A percentile compares a stretch with the other conserved stretches of the same genome.
These are phyloP conservation scores for Dentipellis sp. DNA, from an alignment of 768 basidiomycete species.

Conservation along the genomic window DNA sequence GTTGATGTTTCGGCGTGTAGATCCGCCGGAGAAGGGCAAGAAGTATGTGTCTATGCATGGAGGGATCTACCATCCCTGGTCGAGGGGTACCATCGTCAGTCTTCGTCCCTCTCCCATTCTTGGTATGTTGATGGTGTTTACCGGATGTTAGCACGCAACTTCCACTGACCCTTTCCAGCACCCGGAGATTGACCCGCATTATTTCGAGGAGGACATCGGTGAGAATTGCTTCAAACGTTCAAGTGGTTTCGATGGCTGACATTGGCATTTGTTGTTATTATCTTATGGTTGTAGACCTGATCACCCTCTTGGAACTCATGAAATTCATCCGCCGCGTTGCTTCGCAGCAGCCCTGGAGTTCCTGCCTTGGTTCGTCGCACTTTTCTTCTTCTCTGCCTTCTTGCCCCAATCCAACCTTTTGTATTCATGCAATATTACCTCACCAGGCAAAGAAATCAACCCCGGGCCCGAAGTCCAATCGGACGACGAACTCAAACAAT, in stretches of 20 bases:
- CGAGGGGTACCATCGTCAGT: slow-evolving; percentile 40
- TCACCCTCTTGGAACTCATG: slow-evolving; percentile 20
- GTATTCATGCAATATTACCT: background rate
- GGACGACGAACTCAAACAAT: slow-evolving; percentile 18
- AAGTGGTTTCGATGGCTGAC: background rate
- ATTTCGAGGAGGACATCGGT: slow-evolving; percentile 25
- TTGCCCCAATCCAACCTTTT: background rate
- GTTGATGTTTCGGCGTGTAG: slow-evolving; percentile 11
- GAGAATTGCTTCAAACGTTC: background rate
- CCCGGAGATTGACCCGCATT: slow-evolving; percentile 24
- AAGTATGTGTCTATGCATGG: slow-evolving; percentile 31
- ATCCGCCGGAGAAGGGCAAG: slow-evolving; percentile 28
- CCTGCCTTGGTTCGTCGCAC: background rate
- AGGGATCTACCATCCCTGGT: slow-evolving; percentile 35
- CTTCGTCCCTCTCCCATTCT: background rate
- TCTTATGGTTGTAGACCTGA: no score
- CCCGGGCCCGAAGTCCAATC: slow-evolving; percentile 22
- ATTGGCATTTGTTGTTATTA: background rate
- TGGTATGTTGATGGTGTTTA: background rate
- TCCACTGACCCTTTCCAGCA: slow-evolving; percentile 21
- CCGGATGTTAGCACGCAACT: slow-evolving; percentile 22
- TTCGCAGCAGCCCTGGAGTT: background rate
- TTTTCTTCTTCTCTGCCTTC: background rate
- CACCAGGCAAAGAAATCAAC: slow-evolving; percentile 16
- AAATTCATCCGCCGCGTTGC: slow-evolving; percentile 20